Conservation (phyloP, 257 asterid species). For the Scutellaria barbata region DNA sequence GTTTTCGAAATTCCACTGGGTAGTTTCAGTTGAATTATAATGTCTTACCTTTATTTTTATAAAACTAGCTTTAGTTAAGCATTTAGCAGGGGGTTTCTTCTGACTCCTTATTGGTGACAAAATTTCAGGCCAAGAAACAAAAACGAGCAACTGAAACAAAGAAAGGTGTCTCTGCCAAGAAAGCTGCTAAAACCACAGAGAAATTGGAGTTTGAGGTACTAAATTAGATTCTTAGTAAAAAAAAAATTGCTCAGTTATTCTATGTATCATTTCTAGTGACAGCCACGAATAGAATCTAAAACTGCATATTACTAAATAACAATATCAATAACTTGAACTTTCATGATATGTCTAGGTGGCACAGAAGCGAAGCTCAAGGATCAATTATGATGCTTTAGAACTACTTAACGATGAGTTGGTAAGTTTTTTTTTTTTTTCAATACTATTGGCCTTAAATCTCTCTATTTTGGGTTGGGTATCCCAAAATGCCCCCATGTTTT, state of each 20-base stretch:
- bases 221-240: constrained; percentile 5
- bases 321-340: neutral
- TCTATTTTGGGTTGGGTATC: constrained; percentile 2
- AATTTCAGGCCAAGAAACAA: constrained; percentile 54
- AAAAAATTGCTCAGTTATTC: constrained; percentile 3
- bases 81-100: constrained; percentile 13
- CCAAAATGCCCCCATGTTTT: neutral
- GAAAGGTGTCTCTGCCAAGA: constrained; percentile 36
- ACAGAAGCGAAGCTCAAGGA: constrained; percentile 56
- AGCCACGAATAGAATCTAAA: neutral
- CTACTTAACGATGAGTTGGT: constrained; percentile 50
- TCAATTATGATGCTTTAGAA: constrained; percentile 56
- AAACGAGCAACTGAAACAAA: constrained; percentile 43
- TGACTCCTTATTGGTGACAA: constrained; percentile 29
- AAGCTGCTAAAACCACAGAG: constrained; percentile 43
- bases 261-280: constrained; percentile 17
- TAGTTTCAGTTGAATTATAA: neutral
- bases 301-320: neutral
- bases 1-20: neutral
- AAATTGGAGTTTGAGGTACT: constrained; percentile 45
- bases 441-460: neutral
- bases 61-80: neutral
- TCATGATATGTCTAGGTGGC: neutral
- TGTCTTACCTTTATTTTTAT: constrained; percentile 7
- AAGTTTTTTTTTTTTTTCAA: constrained; percentile 20